Evolutionary conservation across 2,329 filamentous ascomycete species (phyloP).

Genomic region (Lizonia empirigonia): DNA sequence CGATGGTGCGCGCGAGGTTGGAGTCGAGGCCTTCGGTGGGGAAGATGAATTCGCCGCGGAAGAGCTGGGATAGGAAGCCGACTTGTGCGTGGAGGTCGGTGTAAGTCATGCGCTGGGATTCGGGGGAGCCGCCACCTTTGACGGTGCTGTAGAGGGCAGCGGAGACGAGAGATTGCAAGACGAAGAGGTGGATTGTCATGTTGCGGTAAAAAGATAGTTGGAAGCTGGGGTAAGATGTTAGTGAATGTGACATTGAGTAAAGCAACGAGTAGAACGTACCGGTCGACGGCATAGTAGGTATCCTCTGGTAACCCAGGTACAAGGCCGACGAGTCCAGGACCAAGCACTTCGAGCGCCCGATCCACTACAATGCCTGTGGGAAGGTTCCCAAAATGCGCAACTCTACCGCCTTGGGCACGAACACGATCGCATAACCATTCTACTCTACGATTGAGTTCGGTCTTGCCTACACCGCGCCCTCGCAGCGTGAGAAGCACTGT

Average conservation of each 20-base stretch:
- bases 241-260: too few relatives aligned
- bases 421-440: slow-evolving; percentile 88
- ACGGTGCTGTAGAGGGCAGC: slow-evolving; percentile 88
- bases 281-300: slow-evolving; percentile 92
- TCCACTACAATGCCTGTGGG: slow-evolving; percentile 83
- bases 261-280: slow-evolving; percentile 50
- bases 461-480: slow-evolving; percentile 87
- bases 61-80: slow-evolving; percentile 84
- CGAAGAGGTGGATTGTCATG: slow-evolving; percentile 99
- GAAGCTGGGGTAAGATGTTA: slow-evolving; percentile 60
- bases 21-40: slow-evolving; percentile 78
- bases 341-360: slow-evolving; percentile 87
- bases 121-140: slow-evolving; percentile 85
- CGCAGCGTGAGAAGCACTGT: slow-evolving; percentile 90
- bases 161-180: slow-evolving; percentile 88
- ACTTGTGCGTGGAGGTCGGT: slow-evolving; percentile 77
- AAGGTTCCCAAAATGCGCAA: slow-evolving; percentile 87
- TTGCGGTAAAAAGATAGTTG: slow-evolving; percentile 98
- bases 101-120: slow-evolving; percentile 79
- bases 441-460: slow-evolving; percentile 82
- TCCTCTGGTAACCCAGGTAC: slow-evolving; percentile 82
- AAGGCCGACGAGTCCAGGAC: slow-evolving; percentile 82
- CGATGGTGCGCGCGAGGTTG: slow-evolving; percentile 81
- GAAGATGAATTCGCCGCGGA: slow-evolving; percentile 97
- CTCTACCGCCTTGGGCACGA: slow-evolving; percentile 82